Conservation (phyloP, 1,284 basidiomycete species). For the Ceratobasidium papillatum region DNA sequence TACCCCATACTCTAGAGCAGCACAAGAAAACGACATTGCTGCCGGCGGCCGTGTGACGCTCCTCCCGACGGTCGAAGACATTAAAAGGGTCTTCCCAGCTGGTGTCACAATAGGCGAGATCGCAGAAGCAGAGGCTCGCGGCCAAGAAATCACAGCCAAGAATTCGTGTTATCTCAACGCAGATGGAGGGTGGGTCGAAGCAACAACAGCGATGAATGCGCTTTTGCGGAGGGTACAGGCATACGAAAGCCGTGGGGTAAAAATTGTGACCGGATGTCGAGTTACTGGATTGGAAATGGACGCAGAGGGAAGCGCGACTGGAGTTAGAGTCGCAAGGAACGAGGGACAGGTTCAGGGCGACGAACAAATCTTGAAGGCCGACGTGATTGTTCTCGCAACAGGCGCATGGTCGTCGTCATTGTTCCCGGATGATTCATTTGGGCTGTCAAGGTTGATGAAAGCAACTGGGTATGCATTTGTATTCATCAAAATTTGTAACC, state of each 20-base stretch:
- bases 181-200: slow-evolving; percentile 87
- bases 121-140: slow-evolving; percentile 5
- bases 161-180: slow-evolving; percentile 71
- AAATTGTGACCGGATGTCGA: slow-evolving; percentile 46
- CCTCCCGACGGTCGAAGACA: slow-evolving; percentile 26
- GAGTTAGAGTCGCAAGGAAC: slow-evolving; percentile 72
- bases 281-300: slow-evolving; percentile 40
- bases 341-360: slow-evolving; percentile 54
- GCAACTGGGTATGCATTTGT: slow-evolving; percentile 70
- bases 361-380: slow-evolving; percentile 51
- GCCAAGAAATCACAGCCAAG: slow-evolving; percentile 18
- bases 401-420: slow-evolving; percentile 87
- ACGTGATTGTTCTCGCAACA: slow-evolving; percentile 70
- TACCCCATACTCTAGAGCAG: slow-evolving; percentile 54
- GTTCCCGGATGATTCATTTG: slow-evolving; percentile 59
- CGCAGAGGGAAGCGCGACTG: slow-evolving; percentile 59
- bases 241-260: slow-evolving; percentile 61
- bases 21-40: slow-evolving; percentile 51
- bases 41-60: slow-evolving; percentile 27
- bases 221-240: slow-evolving; percentile 66
- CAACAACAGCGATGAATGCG: slow-evolving; percentile 69
- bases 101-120: slow-evolving; percentile 49
- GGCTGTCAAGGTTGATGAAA: slow-evolving; percentile 60
- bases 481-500: slow-evolving; percentile 2
- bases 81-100: slow-evolving; percentile 55